A percentile compares a stretch with the other conserved stretches of the same genome.
phyloP scores from a whole-genome alignment of 164 flowering plant species.

The Dillenia suffruticosa region DNA sequence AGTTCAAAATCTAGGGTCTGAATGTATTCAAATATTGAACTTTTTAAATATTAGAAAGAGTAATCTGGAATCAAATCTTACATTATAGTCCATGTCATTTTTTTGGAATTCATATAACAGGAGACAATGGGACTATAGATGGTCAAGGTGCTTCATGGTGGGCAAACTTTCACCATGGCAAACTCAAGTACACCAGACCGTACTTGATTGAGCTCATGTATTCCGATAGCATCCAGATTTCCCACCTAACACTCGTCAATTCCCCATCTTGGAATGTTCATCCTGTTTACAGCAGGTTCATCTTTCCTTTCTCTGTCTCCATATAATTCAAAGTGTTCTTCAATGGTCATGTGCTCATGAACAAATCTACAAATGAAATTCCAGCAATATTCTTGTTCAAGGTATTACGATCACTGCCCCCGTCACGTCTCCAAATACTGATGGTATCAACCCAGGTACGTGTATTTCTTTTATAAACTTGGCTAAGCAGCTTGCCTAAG shows the following conservation, averaged over 20 bases:
- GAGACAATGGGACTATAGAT: slow-evolving; percentile 29
- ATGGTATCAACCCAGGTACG: slow-evolving; percentile 56
- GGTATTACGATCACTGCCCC: slow-evolving; percentile 49
- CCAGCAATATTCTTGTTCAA: slow-evolving; percentile 42
- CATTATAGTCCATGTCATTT: no score
- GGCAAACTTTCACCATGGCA: slow-evolving; percentile 15
- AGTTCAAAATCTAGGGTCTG: background rate
- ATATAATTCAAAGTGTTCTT: background rate
- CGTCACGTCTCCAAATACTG: slow-evolving; percentile 42
- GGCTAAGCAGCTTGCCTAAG: no score
- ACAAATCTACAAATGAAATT: background rate
- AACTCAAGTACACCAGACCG: slow-evolving; percentile 25
- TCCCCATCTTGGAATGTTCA: slow-evolving; percentile 27
- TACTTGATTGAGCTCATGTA: slow-evolving; percentile 32
- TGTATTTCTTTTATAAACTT: no score
- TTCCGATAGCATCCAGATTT: slow-evolving; percentile 25
- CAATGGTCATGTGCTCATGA: no score
- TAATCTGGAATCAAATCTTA: no score
- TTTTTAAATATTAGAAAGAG: background rate
- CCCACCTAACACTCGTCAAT: slow-evolving; percentile 24
- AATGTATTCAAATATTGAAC: no score
- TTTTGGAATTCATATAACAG: slow-evolving; percentile 2
- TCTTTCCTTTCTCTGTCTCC: background rate
- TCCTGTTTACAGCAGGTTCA: slow-evolving; percentile 31
- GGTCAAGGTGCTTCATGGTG: slow-evolving; percentile 34